These are phyloP conservation scores for Hypoxylon sp. DNA, from an alignment of 2,329 filamentous ascomycete species.

Conservation along the genomic window DNA sequence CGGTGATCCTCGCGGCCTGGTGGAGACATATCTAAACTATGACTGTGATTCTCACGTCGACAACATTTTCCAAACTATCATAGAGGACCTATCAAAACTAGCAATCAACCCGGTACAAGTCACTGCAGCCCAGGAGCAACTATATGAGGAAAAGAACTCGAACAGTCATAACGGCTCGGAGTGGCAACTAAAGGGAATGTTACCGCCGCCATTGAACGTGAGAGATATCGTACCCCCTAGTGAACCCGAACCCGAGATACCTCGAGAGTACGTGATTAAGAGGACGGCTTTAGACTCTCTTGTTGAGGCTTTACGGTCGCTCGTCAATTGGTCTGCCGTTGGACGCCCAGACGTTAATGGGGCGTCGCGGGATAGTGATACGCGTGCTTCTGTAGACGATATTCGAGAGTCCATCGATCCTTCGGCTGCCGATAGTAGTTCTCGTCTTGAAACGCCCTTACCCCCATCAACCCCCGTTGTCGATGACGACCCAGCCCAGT, in stretches of 20 bases:
- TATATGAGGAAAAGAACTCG: constrained; percentile 84
- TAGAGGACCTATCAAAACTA: constrained; percentile 92
- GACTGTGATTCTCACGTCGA: constrained; percentile 96
- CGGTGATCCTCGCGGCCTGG: constrained; percentile 87
- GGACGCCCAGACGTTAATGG: constrained; percentile 73
- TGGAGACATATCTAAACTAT: constrained; percentile 98
- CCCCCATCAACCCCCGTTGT: constrained; percentile 76
- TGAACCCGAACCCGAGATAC: constrained; percentile 78
- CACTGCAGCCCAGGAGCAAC: constrained; percentile 83
- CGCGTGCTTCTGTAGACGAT: constrained; percentile 68
- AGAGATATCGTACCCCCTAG: constrained; percentile 76
- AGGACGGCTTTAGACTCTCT: constrained; percentile 89
- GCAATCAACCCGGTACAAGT: constrained; percentile 84
- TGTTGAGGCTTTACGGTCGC: constrained; percentile 87
- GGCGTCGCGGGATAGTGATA: constrained; percentile 64
- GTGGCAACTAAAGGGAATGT: constrained; percentile 87
- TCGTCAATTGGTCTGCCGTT: constrained; percentile 89
- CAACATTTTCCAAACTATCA: constrained; percentile 96
- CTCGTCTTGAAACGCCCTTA: constrained; percentile 72
- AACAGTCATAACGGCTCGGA: constrained; percentile 75
- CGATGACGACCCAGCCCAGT: constrained; percentile 91
- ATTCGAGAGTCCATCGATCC: constrained; percentile 84
- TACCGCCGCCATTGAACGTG: constrained; percentile 89
- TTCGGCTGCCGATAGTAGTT: constrained; percentile 71
- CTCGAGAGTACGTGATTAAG: constrained; percentile 92